Conservation (phyloP, 106 monocot species). For the Alisma plantagoaquatica region DNA sequence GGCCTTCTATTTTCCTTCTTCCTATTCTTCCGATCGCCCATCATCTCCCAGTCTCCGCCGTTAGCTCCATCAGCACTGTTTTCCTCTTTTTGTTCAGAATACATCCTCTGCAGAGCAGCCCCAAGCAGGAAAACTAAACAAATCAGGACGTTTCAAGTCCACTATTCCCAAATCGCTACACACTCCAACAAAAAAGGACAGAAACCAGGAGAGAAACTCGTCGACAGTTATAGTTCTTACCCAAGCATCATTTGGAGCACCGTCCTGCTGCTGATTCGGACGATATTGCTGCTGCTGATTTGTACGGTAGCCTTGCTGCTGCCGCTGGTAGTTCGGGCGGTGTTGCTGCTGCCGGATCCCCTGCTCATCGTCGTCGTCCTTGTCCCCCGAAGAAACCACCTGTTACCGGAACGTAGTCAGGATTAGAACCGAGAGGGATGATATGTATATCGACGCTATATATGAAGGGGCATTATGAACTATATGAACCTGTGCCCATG, state of each 20-base stretch:
- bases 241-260: too few species aligned
- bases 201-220: neutral
- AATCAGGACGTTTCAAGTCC: neutral
- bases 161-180: neutral
- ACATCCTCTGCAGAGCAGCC: neutral
- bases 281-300: neutral
- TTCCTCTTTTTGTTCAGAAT: too few species aligned
- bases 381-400: neutral
- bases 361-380: neutral
- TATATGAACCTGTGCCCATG: slow-evolving; percentile 61
- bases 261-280: too few species aligned
- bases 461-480: neutral
- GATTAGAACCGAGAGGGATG: neutral
- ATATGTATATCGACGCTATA: neutral
- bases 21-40: neutral
- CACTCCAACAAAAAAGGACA: neutral
- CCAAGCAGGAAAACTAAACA: neutral
- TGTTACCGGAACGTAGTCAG: neutral
- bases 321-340: neutral
- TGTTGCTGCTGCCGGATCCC: neutral
- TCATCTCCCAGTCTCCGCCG: too few species aligned
- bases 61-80: too few species aligned
- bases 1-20: neutral
- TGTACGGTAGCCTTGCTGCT: neutral
- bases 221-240: too few species aligned